Conservation (phyloP, 352 stramenopile species). For the Globisporangium cystogenes region DNA sequence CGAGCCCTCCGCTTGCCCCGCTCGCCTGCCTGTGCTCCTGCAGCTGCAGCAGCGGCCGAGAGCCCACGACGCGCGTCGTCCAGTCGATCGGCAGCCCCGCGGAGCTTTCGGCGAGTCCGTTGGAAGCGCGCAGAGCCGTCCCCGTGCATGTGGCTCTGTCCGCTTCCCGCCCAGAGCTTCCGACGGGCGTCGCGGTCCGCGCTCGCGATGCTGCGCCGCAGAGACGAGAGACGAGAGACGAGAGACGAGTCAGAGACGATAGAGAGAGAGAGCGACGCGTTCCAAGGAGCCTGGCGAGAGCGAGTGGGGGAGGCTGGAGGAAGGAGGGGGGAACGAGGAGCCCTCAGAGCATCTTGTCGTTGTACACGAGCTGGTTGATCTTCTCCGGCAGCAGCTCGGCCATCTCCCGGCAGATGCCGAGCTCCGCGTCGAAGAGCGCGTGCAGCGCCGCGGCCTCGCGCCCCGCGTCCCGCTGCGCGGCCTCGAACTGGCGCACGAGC, state of each 20-base stretch:
- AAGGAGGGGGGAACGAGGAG: background rate
- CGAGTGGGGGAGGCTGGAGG: background rate
- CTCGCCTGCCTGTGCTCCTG: no score
- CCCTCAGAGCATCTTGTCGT: slow-evolving; percentile 31
- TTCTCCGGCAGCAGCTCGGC: slow-evolving; percentile 58
- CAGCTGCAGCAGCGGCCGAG: no score
- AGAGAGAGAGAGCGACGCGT: background rate
- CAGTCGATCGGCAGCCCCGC: background rate
- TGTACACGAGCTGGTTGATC: slow-evolving; percentile 76
- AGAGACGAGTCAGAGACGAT: background rate
- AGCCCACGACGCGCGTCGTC: no score
- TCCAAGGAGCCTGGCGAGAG: background rate
- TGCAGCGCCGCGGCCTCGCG: slow-evolving; percentile 20
- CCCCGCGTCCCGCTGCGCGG: slow-evolving; percentile 4
- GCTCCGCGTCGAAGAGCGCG: slow-evolving; percentile 39
- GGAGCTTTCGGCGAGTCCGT: slow-evolving; percentile 7
- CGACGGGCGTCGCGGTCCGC: background rate
- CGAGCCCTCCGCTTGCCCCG: no score
- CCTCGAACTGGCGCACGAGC: slow-evolving; percentile 34
- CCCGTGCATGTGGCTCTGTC: slow-evolving; percentile 1
- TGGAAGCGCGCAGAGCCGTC: slow-evolving; percentile 8
- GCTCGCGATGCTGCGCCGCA: background rate
- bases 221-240: background rate
- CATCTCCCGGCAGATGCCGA: slow-evolving; percentile 64
- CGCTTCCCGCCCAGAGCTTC: slow-evolving; percentile 8